Conservation (phyloP, 1,284 basidiomycete genomes). For the Schizophyllum amplum region DNA sequence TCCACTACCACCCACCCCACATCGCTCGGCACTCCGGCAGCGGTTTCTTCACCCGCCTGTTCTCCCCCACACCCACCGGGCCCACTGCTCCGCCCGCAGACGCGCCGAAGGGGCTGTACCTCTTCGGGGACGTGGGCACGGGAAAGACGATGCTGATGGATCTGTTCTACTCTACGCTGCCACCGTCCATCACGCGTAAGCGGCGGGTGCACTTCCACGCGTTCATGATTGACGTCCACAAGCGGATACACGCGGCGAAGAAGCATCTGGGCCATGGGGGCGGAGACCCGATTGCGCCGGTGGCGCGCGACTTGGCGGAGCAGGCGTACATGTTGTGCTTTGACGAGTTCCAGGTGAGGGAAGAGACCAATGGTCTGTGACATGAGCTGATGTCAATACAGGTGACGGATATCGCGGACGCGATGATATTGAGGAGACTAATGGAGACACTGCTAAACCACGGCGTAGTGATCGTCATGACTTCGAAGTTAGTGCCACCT, state of each 20-base stretch:
- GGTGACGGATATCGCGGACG: conserved; percentile 98
- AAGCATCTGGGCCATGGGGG: conserved; percentile 55
- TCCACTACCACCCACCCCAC: conserved; percentile 63
- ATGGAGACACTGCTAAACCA: conserved; percentile 80
- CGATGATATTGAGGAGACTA: conserved; percentile 92
- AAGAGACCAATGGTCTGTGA: conserved; percentile 1
- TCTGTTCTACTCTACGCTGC: conserved; percentile 88
- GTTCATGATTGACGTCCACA: conserved; percentile 99
- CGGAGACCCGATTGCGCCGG: conserved; percentile 83
- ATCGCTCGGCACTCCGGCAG: conserved; percentile 37
- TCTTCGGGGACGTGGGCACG: conserved; percentile 97
- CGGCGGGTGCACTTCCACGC: conserved; percentile 94
- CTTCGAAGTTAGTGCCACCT: conserved; percentile 90
- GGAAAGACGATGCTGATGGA: conserved; percentile 99
- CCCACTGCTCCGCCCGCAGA: conserved; percentile 37
- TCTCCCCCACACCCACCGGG: conserved; percentile 36
- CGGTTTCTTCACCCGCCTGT: conserved; percentile 56
- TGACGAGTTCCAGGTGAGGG: conserved; percentile 91
- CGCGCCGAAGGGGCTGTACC: conserved; percentile 85
- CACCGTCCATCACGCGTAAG: conserved; percentile 65
- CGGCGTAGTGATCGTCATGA: conserved; percentile 93
- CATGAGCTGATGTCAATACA: conserved; percentile 20
- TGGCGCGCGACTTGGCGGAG: conserved; percentile 83
- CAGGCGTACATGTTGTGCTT: conserved; percentile 89
- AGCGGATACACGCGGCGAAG: conserved; percentile 81